Base-by-base conservation (phyloP, 2,329 filamentous ascomycete genomes). In the Akanthomyces muscarius region DNA sequence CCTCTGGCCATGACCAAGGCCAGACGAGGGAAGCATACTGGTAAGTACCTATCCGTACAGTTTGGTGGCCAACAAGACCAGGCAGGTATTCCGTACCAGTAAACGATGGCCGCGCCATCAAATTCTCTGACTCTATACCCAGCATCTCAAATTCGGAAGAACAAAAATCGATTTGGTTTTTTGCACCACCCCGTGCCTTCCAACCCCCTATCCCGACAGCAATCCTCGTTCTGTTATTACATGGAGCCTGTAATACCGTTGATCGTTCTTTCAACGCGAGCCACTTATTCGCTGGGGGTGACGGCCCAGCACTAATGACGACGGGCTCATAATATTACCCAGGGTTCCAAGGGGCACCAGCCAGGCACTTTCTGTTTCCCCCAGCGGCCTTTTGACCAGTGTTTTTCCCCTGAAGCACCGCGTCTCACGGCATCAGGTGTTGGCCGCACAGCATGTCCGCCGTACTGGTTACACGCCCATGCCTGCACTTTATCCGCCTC, bases 301-400 rank as follows among this genome's bases (percentile, higher is more conserved):
- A 25, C 42, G 7, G 55, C 44, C 30, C 47, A 48, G 42, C 48
- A 30, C 28, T 30, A 5, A 57, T 47, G 28, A 57, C 53, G 21
- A 44, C 16, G 41, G 28, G 45, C 36, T 50, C 23, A 30, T 51
- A 5, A 41, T 50, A 59, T 59, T 59, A 59, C 36, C 45, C 18
- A 47, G 41, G 45, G 33, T 51, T 59, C 45, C 56, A 41, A 59
- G 56, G 56, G 56, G 56, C 36, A 50, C 16, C 45, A 10, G 56
- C 45, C 33, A 50, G 55, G 56, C 56, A 42, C 18, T 28, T 21
- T n/a, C 18, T 41, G 25, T 21, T 23, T 14, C 38, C 33, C 33
- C 38, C 38, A 41, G 38, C 38, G 38, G 38, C 38, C 13, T 14
- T 41, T 16, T 16, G 8, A 4, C 28, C 28, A 30, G 28, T 41